Evolutionary conservation across 129 eudicot genomes (phyloP).

Genomic region (Escallonia herrerae): DNA sequence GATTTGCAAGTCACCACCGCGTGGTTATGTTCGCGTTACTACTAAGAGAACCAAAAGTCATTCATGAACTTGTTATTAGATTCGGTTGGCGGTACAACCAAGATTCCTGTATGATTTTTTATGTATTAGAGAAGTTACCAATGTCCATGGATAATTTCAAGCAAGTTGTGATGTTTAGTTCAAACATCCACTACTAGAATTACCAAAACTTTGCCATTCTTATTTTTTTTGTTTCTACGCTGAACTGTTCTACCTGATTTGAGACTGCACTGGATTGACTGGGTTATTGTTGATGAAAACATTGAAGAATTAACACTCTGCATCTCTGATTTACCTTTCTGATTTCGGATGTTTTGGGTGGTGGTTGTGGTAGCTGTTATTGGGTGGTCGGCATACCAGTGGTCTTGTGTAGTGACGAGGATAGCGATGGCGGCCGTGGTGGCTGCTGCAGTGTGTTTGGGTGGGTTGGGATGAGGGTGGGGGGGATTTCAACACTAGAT

Average conservation of each 20-base stretch:
- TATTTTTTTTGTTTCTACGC: neutral
- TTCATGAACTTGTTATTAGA: conserved; percentile 4
- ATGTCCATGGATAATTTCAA: neutral
- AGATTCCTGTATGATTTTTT: conserved; percentile 1
- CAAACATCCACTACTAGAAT: neutral
- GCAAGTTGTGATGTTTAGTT: neutral
- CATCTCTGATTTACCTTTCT: no score
- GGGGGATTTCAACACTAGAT: no score
- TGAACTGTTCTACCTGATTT: neutral
- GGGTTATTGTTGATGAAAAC: no score
- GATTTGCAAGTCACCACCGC: neutral
- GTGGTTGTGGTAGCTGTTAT: no score
- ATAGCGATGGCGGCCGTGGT: no score
- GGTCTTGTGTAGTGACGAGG: no score
- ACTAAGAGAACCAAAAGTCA: neutral
- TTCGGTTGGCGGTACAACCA: neutral
- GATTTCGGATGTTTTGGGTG: no score
- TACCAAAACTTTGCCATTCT: neutral
- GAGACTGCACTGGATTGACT: neutral
- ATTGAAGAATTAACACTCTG: no score
- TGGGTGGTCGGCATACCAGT: no score
- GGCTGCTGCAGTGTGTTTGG: no score
- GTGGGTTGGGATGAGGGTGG: no score
- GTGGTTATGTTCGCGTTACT: neutral
- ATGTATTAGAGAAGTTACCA: neutral